Conservation (phyloP, 192 early-diverging fungal genomes). For the Coemansia sp. region DNA sequence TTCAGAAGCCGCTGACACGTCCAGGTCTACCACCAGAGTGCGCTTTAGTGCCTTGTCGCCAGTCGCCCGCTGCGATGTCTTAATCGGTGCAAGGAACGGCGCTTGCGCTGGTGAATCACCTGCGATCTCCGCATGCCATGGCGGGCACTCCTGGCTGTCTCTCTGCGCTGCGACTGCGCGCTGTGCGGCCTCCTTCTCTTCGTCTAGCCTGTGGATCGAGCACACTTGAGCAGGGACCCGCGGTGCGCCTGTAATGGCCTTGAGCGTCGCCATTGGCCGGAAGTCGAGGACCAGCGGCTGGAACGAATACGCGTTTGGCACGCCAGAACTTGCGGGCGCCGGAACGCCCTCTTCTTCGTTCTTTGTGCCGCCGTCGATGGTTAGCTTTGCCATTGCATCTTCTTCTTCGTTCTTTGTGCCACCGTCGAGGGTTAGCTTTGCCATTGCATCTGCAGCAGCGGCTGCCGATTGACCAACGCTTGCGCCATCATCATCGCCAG, state of each 20-base stretch:
- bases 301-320: neutral
- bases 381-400: too few relatives aligned
- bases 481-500: neutral
- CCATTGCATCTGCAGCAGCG: constrained; percentile 4
- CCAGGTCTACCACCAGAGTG: constrained; percentile 65
- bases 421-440: neutral
- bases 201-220: neutral
- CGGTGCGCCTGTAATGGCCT: constrained; percentile 43
- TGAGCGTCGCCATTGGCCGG: constrained; percentile 26
- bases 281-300: constrained; percentile 53
- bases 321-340: neutral
- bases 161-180: neutral
- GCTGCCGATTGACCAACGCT: constrained; percentile 3
- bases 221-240: constrained; percentile 28
- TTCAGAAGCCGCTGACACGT: constrained; percentile 34
- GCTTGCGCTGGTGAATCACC: neutral
- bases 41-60: constrained; percentile 71
- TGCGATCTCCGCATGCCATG: constrained; percentile 28
- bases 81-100: constrained; percentile 60
- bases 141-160: constrained; percentile 16
- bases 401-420: neutral
- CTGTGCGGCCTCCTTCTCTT: neutral
- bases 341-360: neutral
- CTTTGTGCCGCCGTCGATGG: neutral
- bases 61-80: constrained; percentile 63